phyloP scores from a whole-genome alignment of 306 rosid genomes.

The Pterocarpus santalinus region DNA sequence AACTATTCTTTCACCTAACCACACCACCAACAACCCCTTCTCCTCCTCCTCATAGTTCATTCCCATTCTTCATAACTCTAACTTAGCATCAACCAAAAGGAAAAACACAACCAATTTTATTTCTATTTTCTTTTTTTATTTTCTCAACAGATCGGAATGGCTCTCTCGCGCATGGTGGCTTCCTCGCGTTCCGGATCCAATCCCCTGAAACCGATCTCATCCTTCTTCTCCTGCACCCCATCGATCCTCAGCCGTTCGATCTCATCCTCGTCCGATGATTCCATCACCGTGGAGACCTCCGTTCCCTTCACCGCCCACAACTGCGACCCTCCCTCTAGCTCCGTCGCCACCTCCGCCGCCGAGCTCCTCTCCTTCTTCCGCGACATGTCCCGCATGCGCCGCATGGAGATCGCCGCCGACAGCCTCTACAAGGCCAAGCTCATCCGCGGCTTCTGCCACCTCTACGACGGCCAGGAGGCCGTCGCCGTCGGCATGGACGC shows the following conservation, averaged over 20 bases:
- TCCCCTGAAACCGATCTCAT: conserved; percentile 58
- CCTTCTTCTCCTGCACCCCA: conserved; percentile 47
- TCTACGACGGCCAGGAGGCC: conserved; percentile 93
- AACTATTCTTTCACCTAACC: background rate
- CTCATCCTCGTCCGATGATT: conserved; percentile 51
- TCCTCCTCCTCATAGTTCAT: background rate
- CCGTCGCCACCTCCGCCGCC: conserved; percentile 63
- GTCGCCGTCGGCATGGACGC: conserved; percentile 93
- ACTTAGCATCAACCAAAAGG: background rate
- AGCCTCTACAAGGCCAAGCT: conserved; percentile 87
- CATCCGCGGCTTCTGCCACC: conserved; percentile 91
- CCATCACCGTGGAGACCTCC: conserved; percentile 71
- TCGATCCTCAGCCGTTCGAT: conserved; percentile 59
- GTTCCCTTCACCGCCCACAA: conserved; percentile 75
- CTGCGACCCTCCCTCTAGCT: conserved; percentile 75
- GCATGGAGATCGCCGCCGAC: conserved; percentile 92
- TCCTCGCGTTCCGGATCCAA: conserved; percentile 52
- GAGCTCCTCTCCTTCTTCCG: conserved; percentile 73
- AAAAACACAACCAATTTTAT: background rate
- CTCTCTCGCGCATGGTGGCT: conserved; percentile 54
- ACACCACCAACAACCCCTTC: background rate
- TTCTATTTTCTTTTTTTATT: background rate
- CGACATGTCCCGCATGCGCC: conserved; percentile 78
- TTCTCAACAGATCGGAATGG: conserved; percentile 57
- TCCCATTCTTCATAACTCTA: background rate